Base-by-base conservation (phyloP, 805 yeast genomes). In the Sungouiozyma ichnusensis region DNA sequence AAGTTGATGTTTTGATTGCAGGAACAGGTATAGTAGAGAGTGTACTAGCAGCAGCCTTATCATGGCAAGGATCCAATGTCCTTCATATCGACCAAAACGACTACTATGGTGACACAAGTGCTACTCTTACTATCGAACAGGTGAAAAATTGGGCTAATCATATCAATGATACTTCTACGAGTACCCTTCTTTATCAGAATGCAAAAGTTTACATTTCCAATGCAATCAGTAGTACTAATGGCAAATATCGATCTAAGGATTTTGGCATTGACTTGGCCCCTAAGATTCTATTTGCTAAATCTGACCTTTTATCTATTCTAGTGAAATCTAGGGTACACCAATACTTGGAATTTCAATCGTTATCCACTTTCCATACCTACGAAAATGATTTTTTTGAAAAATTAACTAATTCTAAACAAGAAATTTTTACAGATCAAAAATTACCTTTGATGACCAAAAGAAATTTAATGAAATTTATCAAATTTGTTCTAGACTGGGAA, bases 51-150 rank as follows among this genome's bases (percentile, higher is more conserved):
- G 95, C 97, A 11, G 90, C 97, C 0, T 69, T 92, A 37, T 82
- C 97, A 11, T 92, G 98, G 97, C 95, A 86, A 53, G 98, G 98
- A n/a, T 78, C 92, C n/a, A 78, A 74, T 49, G 97, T 92, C 7
- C 67, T 92, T 36, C 98, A 92, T 57, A 77, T 92, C 24, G 98
- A 92, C 60, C 69, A 78, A 35, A 82, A 87, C 56, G 72, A 77
- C 20, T 81, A 85, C 58, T 92, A 92, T 55, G 98, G 98, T 16
- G 97, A 88, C 59, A 73, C 81, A 31, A 73, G 81, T 39, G 87
- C 97, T 4, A 84, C 95, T 2, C 65, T 92, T 40, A 83, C 94
- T 16, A 75, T 87, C 38, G 95, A 86, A 50, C 95, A 92, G 62
- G 63, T 87, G 47, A 80, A 79, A 56, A 70, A 74, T 36, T 90